Evolutionary conservation across 2,329 filamentous ascomycete species (phyloP), one percentile per base, ranked within the genome.

Genomic region (Cladophialophora immunda): DNA sequence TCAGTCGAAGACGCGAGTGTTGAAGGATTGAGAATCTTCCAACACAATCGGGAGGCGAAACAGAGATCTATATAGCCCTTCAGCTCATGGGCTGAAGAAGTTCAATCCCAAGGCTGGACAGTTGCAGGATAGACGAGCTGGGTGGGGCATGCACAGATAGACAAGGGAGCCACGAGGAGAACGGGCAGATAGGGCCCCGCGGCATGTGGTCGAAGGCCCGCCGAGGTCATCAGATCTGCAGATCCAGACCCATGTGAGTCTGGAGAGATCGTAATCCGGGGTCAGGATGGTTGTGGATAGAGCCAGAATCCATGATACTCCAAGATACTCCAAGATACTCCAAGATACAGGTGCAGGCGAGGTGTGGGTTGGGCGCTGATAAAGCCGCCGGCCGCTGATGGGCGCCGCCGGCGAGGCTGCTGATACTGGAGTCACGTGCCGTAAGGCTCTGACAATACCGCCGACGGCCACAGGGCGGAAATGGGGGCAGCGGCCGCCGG

Each of bases 21-120:
- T 58, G 38, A 65, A 54, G 53, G 58, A n/a, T 55, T 32, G 53
- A 19, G 30, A 55, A 30, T 53, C 32, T n/a, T 50, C 41, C 19
- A 5, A 19, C 29, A 13, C 25, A 38, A 27, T 8, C 30, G 13
- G 9, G 56, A 64, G 65, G 65, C 41, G 13, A 67, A 47, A 34
- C 4, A 52, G 30, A 47, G 58, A 57, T 65, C 60, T 66, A 58
- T 69, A 69, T 69, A 69, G 67, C 54, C 55, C 50, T 59, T 36
- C 58, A 62, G 53, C 38, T 62, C 64, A 22, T 57, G 57, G 9
- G 36, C 25, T 47, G 34, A 27, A 32, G 4, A n/a, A 22, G 32
- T 59, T 27, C 32, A 30, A 34, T 41, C 29, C 56, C 55, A 55
- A 63, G 58, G 66, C 62, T 68, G 58, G 25, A 55, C 25, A 54